Percentiles rank a stretch among this genome's conserved stretches.
Conservation (phyloP, 495 filamentous ascomycete species). For the Astrothelium macrocarpum region DNA sequence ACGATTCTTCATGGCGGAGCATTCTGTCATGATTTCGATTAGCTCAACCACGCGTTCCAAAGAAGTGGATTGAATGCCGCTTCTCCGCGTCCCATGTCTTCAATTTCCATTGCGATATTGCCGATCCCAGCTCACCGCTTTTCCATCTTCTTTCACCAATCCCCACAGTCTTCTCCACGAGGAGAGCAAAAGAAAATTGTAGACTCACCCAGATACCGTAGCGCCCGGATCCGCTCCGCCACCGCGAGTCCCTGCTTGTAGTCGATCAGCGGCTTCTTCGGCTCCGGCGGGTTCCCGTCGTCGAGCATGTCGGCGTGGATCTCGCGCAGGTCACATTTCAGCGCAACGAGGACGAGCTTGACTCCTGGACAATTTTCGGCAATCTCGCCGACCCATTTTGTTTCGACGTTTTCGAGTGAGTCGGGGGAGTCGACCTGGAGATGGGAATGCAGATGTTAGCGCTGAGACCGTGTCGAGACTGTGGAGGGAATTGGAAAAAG, state of each 20-base stretch:
- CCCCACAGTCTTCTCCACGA: no score
- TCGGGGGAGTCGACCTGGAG: constrained; percentile 76
- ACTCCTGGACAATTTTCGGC: constrained; percentile 94
- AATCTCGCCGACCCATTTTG: constrained; percentile 96
- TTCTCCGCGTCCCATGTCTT: no score
- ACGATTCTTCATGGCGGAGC: constrained; percentile 93
- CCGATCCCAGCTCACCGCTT: no score
- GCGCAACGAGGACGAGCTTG: constrained; percentile 86
- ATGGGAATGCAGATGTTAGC: background rate
- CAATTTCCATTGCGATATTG: no score
- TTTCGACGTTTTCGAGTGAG: constrained; percentile 94
- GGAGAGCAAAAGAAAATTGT: no score
- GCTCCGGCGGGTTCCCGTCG: constrained; percentile 38
- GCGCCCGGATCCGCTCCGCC: constrained; percentile 75
- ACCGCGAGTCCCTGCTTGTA: constrained; percentile 92
- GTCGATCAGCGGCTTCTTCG: constrained; percentile 66
- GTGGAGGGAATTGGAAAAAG: background rate
- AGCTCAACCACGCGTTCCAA: background rate
- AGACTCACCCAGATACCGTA: constrained; percentile 79
- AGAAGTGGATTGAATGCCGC: no score
- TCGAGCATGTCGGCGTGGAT: constrained; percentile 49
- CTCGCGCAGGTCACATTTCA: constrained; percentile 94
- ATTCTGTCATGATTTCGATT: constrained; percentile 48
- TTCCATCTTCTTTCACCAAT: background rate
- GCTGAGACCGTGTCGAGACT: background rate